Evolutionary conservation across 1,284 basidiomycete genomes (phyloP).

Genomic region (Ceratobasidium sp.): DNA sequence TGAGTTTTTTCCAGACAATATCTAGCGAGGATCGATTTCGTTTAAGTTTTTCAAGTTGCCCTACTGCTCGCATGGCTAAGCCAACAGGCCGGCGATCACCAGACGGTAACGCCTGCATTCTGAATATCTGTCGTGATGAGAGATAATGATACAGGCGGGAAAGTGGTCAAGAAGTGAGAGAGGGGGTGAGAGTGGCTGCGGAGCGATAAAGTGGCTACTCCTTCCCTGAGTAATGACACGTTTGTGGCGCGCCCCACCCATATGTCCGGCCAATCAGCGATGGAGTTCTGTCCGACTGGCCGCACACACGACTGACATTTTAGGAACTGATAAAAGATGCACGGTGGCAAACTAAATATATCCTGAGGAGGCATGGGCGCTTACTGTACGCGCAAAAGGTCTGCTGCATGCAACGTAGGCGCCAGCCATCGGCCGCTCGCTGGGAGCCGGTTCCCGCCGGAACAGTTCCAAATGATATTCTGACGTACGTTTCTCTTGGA

Average conservation of each 20-base stretch:
- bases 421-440: too few species aligned
- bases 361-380: too few species aligned
- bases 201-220: background rate
- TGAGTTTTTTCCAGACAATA: background rate
- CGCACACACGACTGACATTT: background rate
- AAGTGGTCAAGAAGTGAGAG: background rate
- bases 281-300: background rate
- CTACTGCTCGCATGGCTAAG: background rate
- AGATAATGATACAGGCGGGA: too few species aligned
- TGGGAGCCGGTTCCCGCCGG: too few species aligned
- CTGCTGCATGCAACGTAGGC: too few species aligned
- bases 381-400: too few species aligned
- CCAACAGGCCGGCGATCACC: background rate
- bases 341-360: conserved; percentile 6
- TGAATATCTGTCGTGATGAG: background rate
- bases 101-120: background rate
- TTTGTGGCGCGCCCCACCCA: background rate
- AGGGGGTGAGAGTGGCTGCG: background rate
- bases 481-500: too few species aligned
- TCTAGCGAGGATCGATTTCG: background rate
- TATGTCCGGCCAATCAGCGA: background rate
- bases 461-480: too few species aligned
- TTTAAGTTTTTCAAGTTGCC: background rate
- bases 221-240: background rate
- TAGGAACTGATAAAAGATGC: background rate